These are phyloP conservation scores for Scheffersomyces segobiensis DNA, from an alignment of 1,139 yeast genomes.

Conservation along the genomic window DNA sequence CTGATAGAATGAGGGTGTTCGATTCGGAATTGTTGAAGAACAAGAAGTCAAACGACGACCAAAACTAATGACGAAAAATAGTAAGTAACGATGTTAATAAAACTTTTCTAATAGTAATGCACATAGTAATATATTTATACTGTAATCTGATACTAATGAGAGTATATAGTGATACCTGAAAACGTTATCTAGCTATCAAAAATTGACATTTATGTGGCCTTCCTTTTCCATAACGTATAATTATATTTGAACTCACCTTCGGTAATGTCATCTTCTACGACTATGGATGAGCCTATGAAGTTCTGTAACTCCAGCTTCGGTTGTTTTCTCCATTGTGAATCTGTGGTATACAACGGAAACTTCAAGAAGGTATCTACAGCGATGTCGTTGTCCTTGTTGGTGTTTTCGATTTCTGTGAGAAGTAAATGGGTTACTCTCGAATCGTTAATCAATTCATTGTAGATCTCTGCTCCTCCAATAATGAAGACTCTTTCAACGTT, in stretches of 20 bases:
- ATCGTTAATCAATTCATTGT: constrained; percentile 53
- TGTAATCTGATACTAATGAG: neutral
- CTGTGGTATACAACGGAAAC: constrained; percentile 24
- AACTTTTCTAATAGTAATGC: constrained; percentile 2
- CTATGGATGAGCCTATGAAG: constrained; percentile 43
- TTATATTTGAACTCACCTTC: constrained; percentile 53
- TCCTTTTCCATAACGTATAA: constrained; percentile 51
- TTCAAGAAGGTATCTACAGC: constrained; percentile 68
- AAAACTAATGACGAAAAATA: neutral
- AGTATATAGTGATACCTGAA: neutral
- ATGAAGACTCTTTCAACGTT: constrained; percentile 63
- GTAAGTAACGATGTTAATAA: neutral
- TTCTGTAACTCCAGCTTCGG: constrained; percentile 34
- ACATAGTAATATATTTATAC: neutral
- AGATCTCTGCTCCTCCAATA: constrained; percentile 93
- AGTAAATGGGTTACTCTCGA: constrained; percentile 56
- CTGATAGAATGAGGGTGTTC: constrained; percentile 56
- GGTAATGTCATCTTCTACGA: constrained; percentile 34
- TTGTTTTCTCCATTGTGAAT: constrained; percentile 36
- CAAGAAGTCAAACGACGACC: neutral
- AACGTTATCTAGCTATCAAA: neutral
- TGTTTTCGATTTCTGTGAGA: constrained; percentile 65
- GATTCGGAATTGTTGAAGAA: constrained; percentile 16
- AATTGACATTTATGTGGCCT: neutral
- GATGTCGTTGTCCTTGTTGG: constrained; percentile 29